Evolutionary conservation across 306 rosid genomes (phyloP).

Genomic region (Abrus precatorius): DNA sequence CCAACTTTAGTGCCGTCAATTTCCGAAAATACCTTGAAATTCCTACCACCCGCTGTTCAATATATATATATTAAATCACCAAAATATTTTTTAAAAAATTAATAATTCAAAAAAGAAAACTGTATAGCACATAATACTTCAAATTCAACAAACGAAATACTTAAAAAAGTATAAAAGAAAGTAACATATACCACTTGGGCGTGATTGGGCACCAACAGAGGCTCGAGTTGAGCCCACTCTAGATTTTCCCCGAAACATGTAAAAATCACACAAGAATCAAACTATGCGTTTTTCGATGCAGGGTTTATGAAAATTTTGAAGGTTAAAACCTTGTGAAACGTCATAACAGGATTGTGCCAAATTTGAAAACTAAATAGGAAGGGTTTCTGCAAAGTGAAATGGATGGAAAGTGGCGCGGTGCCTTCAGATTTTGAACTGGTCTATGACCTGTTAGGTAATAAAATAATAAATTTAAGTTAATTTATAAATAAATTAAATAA

Average conservation of each 20-base stretch:
- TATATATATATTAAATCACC: background rate
- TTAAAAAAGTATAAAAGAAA: background rate
- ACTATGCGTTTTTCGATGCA: background rate
- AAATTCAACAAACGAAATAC: background rate
- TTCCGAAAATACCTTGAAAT: conserved; percentile 67
- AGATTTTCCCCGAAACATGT: conserved; percentile 56
- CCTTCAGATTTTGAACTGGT: too few species aligned
- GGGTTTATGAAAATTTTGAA: background rate
- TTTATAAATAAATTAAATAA: too few species aligned
- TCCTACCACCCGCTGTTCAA: conserved; percentile 53
- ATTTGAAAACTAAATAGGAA: background rate
- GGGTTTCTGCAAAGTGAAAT: background rate
- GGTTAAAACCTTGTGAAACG: background rate
- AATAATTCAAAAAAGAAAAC: background rate
- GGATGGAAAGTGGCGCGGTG: too few species aligned
- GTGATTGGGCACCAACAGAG: conserved; percentile 51
- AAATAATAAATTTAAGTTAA: too few species aligned
- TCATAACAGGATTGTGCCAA: background rate
- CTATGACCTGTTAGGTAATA: too few species aligned
- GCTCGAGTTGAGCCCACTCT: conserved; percentile 48
- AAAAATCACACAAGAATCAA: conserved; percentile 31
- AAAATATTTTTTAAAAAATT: too few species aligned
- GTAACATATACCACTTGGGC: conserved; percentile 50
- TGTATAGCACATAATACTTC: background rate
- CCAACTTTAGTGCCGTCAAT: conserved; percentile 54